phyloP scores from a whole-genome alignment of 805 yeast genomes.

The Wickerhamomyces canadensis region DNA sequence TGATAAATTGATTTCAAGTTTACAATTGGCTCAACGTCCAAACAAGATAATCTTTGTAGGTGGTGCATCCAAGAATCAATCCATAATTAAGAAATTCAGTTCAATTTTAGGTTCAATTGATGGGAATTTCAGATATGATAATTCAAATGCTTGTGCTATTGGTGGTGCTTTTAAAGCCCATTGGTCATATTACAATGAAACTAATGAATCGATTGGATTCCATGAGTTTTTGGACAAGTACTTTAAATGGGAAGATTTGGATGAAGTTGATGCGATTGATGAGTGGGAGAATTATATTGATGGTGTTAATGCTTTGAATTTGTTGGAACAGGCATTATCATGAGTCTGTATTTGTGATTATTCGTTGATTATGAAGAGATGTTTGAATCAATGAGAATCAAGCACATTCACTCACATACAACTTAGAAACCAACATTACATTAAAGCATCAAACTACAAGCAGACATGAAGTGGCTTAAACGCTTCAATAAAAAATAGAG shows the following conservation, averaged over 20 bases:
- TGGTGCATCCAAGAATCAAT: slow-evolving; percentile 71
- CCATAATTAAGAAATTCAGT: slow-evolving; percentile 66
- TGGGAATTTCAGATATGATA: slow-evolving; percentile 67
- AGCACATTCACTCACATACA: too few relatives aligned
- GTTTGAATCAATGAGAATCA: too few relatives aligned
- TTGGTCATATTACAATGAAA: slow-evolving; percentile 45
- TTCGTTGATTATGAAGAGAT: too few relatives aligned
- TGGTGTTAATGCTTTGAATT: slow-evolving; percentile 28
- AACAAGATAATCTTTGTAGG: slow-evolving; percentile 77
- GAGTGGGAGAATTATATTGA: slow-evolving; percentile 25
- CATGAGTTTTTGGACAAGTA: slow-evolving; percentile 40
- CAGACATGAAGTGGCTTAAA: too few relatives aligned
- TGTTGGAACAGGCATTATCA: slow-evolving; percentile 20
- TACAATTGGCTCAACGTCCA: slow-evolving; percentile 41
- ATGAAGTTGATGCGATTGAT: slow-evolving; percentile 20
- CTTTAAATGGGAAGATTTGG: slow-evolving; percentile 41
- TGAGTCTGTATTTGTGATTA: background rate
- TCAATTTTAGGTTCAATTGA: slow-evolving; percentile 53
- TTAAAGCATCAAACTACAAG: too few relatives aligned
- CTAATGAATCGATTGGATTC: slow-evolving; percentile 25
- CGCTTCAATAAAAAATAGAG: too few relatives aligned
- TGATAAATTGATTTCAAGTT: slow-evolving; percentile 20
- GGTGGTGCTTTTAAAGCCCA: slow-evolving; percentile 87
- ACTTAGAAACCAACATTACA: too few relatives aligned
- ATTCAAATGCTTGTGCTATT: slow-evolving; percentile 86